Conservation (phyloP, 768 basidiomycete genomes). For the Collybia nuda region DNA sequence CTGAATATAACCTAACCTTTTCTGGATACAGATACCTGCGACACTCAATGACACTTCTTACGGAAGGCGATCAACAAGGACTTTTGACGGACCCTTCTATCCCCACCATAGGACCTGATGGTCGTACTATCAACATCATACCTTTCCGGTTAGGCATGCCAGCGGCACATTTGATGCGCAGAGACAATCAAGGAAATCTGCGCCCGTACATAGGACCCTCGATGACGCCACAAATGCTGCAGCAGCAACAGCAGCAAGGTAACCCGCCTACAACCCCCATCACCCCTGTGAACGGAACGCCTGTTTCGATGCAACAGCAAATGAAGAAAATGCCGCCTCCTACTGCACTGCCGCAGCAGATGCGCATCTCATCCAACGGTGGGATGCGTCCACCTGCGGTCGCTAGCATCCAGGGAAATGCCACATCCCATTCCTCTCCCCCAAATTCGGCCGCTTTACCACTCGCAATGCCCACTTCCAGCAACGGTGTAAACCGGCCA, state of each 20-base stretch:
- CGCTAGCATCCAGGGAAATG: constrained; percentile 19
- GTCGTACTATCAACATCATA: constrained; percentile 46
- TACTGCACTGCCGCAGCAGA: constrained; percentile 43
- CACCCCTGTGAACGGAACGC: constrained; percentile 38
- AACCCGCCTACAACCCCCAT: constrained; percentile 6
- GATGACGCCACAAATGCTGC: constrained; percentile 11
- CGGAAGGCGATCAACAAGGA: constrained; percentile 51
- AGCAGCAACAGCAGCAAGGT: constrained; percentile 8
- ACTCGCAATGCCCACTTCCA: constrained; percentile 35
- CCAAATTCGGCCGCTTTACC: constrained; percentile 30
- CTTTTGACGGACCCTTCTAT: constrained; percentile 54
- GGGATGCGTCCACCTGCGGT: constrained; percentile 49
- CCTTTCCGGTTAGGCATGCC: constrained; percentile 50
- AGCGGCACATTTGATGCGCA: constrained; percentile 26
- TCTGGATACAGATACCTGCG: constrained; percentile 45
- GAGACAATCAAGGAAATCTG: constrained; percentile 29
- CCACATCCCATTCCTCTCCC: constrained; percentile 20
- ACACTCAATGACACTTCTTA: constrained; percentile 54
- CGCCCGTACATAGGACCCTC: constrained; percentile 22
- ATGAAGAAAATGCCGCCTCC: constrained; percentile 66
- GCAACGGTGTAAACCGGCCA: constrained; percentile 39
- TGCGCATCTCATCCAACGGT: constrained; percentile 62
- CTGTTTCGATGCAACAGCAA: constrained; percentile 60
- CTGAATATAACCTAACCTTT: background rate
- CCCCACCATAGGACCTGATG: constrained; percentile 41